Base-by-base conservation (phyloP, 441 rosid genomes). In the Gossypium aridum region DNA sequence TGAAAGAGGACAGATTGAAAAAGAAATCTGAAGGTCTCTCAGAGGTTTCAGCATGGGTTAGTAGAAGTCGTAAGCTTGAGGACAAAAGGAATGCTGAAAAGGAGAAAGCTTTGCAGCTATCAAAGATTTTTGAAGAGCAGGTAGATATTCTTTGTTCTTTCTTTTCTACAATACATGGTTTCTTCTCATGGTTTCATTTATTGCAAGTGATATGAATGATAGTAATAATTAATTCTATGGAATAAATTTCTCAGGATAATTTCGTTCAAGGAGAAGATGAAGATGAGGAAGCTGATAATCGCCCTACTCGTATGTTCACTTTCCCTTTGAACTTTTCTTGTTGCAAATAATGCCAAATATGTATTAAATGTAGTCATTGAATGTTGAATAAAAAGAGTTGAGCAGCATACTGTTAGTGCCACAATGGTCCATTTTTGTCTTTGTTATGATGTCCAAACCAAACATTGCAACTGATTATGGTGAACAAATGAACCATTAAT, bases 71-170 rank as follows among this genome's bases (percentile, higher is more conserved):
- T 64, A 92, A 90, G 83, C 83, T 96, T 54, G 97, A 85, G 79
- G 92, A 88, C 79, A 88, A 84, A 76, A 82, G 82, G 84, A 89
- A 83, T 74, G 84, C 84, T 75, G 96, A 88, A 73, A 96, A 87
- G 83, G 87, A 90, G 85, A 93, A 88, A 80, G 97, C 94, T 62
- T 81, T 83, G 80, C 94, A 88, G 83, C 91, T 89, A 55, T 92
- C 97, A 4, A 92, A 82, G 83, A 67, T 83, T 77, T 92, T 96
- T 84, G 98, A 93, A 87, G 98, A 96, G 86, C 97, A 91, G 90
- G 99, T 96, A 26, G 26, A 5, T 31, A 14, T 57, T 43, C 68
- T 68, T 45, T 65, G 57, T 47, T 47, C 20, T 14, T 14, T 57
- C 60, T 43, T 16, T 64, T 64, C 59, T 76, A 37, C 25, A 61